A percentile compares a stretch with the other conserved stretches of the same genome.
These are phyloP conservation scores for Penicillium subrubescens DNA, from an alignment of 495 filamentous ascomycete species.

Conservation along the genomic window DNA sequence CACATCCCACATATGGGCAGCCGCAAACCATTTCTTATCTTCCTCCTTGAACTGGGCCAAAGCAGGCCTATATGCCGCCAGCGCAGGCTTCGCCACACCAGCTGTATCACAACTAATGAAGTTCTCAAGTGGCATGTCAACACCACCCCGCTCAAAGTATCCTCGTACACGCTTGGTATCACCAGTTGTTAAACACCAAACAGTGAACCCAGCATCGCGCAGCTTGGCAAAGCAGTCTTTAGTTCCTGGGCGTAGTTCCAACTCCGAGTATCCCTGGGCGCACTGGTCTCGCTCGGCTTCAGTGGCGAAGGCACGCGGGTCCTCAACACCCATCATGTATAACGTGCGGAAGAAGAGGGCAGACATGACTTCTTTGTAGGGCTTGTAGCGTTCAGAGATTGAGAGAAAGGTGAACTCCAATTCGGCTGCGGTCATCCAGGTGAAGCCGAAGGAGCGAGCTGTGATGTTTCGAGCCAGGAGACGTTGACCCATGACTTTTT, in stretches of 20 bases:
- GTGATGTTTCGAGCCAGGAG: constrained; percentile 36
- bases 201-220: constrained; percentile 36
- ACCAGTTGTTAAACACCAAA: constrained; percentile 48
- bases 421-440: constrained; percentile 46
- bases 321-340: constrained; percentile 37
- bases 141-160: constrained; percentile 38
- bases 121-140: constrained; percentile 44
- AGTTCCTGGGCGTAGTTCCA: constrained; percentile 32
- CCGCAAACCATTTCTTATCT: constrained; percentile 38
- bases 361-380: constrained; percentile 35
- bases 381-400: constrained; percentile 40
- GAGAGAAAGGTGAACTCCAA: constrained; percentile 45
- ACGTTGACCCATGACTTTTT: constrained; percentile 28
- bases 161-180: constrained; percentile 39
- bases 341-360: constrained; percentile 46
- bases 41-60: constrained; percentile 1
- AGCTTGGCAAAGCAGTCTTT: constrained; percentile 36
- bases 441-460: constrained; percentile 39
- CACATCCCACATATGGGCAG: constrained; percentile 48
- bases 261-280: constrained; percentile 31
- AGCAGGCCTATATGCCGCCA: constrained; percentile 33
- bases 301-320: constrained; percentile 38
- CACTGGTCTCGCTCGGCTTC: constrained; percentile 36
- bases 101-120: constrained; percentile 39
- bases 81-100: constrained; percentile 36